Evolutionary conservation across 805 yeast species (phyloP), one percentile per base, ranked within the genome.

Genomic region (Candida bentonensis): DNA sequence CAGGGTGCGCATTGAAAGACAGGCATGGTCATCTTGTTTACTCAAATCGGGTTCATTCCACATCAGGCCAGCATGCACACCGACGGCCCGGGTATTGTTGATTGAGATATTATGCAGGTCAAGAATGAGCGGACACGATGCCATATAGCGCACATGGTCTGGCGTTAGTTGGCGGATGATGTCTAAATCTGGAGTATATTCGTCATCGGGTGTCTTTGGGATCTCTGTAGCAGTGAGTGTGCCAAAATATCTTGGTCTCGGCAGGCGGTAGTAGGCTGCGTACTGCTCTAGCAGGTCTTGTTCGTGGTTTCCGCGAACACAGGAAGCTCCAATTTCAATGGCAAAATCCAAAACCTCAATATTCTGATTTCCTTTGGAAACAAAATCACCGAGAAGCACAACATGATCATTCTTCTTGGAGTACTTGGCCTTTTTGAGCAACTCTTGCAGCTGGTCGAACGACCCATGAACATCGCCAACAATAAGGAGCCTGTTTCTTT

Each of bases 381-480:
- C 67, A 59, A 87, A 84, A 57, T 88, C 96, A 3, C 97, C 97
- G 20, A 87, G 61, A 21, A 87, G 64, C 1, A 88, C 62, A 13
- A 87, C 66, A 39, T 72, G 72, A 57, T 85, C 94, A 17, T 42
- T 30, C 17, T 51, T 36, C 5, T 59, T 53, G 20, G 65, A 53
- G 15, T 60, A 57, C 46, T 75, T 66, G 20, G 74, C 53, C 53
- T 74, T 70, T 5, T 66, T 53, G 45, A 88, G 62, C 34, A 89
- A 64, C 42, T 67, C 61, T 46, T 58, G 57, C 45, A 87, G 63
- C 53, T 75, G 76, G 4, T 67, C 62, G 53, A 68, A 75, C 52
- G 79, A 78, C 1, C 96, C 96, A 62, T 88, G 97, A 21, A 88
- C 75, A 59, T 88, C 97, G 3, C 97, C 96, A 22, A 88, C 68